A percentile compares a stretch with the other conserved stretches of the same genome.
Evolutionary conservation across 352 stramenopile species (phyloP).

Genomic region (Phytophthora pseudosyringae): DNA sequence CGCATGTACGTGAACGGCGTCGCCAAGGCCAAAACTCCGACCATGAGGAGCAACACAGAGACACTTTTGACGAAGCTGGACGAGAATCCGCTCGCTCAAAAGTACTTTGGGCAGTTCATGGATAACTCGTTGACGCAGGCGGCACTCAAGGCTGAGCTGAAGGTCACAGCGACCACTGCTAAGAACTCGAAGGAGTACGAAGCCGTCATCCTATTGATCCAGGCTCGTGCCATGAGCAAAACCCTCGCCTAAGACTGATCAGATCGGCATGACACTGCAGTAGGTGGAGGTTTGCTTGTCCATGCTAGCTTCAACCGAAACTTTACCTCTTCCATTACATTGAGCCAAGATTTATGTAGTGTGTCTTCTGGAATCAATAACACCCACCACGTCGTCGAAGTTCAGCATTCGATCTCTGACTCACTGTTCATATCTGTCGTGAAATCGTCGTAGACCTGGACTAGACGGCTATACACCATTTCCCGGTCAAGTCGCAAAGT

Average conservation of each 20-base stretch:
- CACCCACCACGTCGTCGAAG: too few species aligned
- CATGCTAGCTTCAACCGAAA: too few species aligned
- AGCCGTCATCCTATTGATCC: conserved; percentile 5
- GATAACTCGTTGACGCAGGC: neutral
- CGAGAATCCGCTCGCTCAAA: conserved; percentile 1
- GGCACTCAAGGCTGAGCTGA: neutral
- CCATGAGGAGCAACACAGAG: neutral
- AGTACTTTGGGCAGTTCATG: conserved; percentile 3
- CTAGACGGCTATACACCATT: conserved; percentile 1
- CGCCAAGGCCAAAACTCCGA: neutral
- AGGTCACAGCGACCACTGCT: neutral
- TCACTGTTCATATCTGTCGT: too few species aligned
- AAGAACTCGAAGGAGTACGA: conserved; percentile 5
- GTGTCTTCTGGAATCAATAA: too few species aligned
- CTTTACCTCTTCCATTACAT: too few species aligned
- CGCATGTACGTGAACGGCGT: conserved; percentile 6
- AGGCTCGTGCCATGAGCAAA: neutral
- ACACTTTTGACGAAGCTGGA: conserved; percentile 1
- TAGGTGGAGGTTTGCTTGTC: too few species aligned
- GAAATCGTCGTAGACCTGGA: too few species aligned
- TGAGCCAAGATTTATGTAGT: too few species aligned
- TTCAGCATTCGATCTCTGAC: too few species aligned
- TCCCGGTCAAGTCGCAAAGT: conserved; percentile 1
- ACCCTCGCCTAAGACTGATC: neutral
- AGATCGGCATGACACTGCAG: neutral